Conservation (phyloP, 2,329 filamentous ascomycete genomes). For the Metarhizium sp. region DNA sequence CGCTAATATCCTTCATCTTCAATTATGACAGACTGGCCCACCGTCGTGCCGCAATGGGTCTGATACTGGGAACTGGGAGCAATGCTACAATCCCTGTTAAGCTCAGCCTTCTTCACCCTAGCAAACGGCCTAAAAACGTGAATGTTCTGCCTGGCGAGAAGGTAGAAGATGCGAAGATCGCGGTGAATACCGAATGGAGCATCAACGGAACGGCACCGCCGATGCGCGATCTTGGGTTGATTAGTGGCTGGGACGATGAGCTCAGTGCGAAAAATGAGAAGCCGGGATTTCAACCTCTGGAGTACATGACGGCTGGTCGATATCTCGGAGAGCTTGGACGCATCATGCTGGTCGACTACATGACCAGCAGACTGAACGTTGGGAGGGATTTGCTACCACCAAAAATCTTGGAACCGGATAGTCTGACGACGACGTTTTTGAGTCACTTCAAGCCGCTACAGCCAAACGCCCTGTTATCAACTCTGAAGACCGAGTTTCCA, state of each 20-base stretch:
- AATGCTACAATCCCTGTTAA: conserved; percentile 72
- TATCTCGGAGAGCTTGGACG: conserved; percentile 71
- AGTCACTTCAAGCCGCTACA: conserved; percentile 56
- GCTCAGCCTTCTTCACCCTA: conserved; percentile 49
- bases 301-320: conserved; percentile 75
- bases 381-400: conserved; percentile 39
- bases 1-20: conserved; percentile 68
- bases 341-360: conserved; percentile 58
- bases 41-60: conserved; percentile 64
- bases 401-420: conserved; percentile 47
- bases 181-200: conserved; percentile 79
- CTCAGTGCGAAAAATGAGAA: conserved; percentile 58
- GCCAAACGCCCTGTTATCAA: conserved; percentile 31
- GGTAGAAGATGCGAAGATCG: conserved; percentile 50
- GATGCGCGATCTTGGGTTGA: conserved; percentile 50
- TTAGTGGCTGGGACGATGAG: conserved; percentile 61
- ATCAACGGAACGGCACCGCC: conserved; percentile 67
- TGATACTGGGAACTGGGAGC: conserved; percentile 74
- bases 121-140: conserved; percentile 47
- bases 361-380: conserved; percentile 34
- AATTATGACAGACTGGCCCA: conserved; percentile 50
- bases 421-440: conserved; percentile 62
- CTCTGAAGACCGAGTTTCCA: conserved; percentile 45
- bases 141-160: conserved; percentile 36
- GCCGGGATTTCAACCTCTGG: conserved; percentile 72